Base-by-base conservation (phyloP, 805 yeast genomes). In the Wickerhamia fluorescens region DNA sequence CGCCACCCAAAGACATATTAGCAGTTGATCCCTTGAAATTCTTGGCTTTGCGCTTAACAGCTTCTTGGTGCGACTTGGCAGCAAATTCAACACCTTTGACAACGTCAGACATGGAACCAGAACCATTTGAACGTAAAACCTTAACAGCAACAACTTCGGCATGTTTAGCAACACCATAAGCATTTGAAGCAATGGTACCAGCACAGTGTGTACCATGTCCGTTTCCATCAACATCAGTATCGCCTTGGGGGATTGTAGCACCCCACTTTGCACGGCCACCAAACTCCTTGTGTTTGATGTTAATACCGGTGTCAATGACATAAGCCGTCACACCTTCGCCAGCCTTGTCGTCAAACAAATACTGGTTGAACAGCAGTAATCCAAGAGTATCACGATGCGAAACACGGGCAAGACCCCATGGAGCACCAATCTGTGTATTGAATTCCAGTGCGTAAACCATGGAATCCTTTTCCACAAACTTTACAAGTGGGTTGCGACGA, bases 121-220 rank as follows among this genome's bases (percentile, higher is more conserved):
- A 75, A 42, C 94, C 94, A 50, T 79, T 77, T 17, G 85, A 75
- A 58, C 79, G 75, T 56, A 85, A 68, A 7, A 85, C 95, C 54
- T 85, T 84, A 36, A 85, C 83, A 17, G 94, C 94, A 44, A 81
- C 86, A 31, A 85, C 56, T 13, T 76, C 66, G 7, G 88, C 92
- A 29, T 73, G 66, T 58, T 86, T 85, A 33, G 95, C 88, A 31
- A 85, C 84, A 61, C 95, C 95, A 41, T 78, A 84, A 29, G 73
- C 63, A 36, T 66, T 66, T 14, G 92, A 81, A 28, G 79, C 95
- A 46, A 88, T 84, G 20, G 94, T 86, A 59, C 95, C 96, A n/a
- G 96, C 95, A 63, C 94, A 85, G 51, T 87, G 96, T 25, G 95
- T 85, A 49, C 96, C 96, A 58, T 87, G 96, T 29, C 96, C 96